Evolutionary conservation across 169 alveolate species (phyloP), one percentile per base, ranked within the genome.

Genomic region (Babesia bigemina): DNA sequence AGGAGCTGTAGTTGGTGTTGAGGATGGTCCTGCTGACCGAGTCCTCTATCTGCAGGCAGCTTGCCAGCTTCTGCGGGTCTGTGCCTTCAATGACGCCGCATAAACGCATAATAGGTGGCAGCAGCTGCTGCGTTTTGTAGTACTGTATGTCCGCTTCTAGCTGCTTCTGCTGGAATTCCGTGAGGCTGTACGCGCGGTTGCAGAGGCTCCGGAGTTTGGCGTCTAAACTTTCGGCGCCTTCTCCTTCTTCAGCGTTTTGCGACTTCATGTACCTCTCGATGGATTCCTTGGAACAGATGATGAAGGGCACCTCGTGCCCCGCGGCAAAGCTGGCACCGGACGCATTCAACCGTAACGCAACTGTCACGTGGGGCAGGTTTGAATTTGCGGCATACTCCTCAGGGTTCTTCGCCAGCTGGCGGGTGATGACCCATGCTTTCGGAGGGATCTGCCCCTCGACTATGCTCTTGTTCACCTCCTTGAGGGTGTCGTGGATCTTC

Each of bases 371-470:
- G 19, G 98, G 99, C 42, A 88, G 92, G 58, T 90, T 90, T 57
- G 91, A 86, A 48, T 93, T 93, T 65, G 95, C 98, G 28, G 93
- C 81, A 74, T 96, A 97, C 66, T 95, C 96, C 63, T 93, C 91
- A 16, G 97, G 95, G 61, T 93, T 90, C 91, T 96, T 97, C 8
- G 98, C 96, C 63, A 98, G 79, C 65, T 96, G 95, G 93, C 97
- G 94, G 42, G 98, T 93, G 63, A 98, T 96, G 65, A 96, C 84
- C 81, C 84, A 96, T 58, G 94, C 93, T 63, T 94, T 92, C 75
- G 97, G 71, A 16, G 96, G 94, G 58, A 87, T 76, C 67, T 88
- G 81, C 49, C 91, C 92, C 21, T 89, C 89, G 44, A 90, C 90
- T 58, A 96, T 82, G 49, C 90, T 74, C 49, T 79, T 73, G 63